These are phyloP conservation scores for Botrytis byssoidea DNA, from an alignment of 2,329 filamentous ascomycete genomes.

Conservation along the genomic window DNA sequence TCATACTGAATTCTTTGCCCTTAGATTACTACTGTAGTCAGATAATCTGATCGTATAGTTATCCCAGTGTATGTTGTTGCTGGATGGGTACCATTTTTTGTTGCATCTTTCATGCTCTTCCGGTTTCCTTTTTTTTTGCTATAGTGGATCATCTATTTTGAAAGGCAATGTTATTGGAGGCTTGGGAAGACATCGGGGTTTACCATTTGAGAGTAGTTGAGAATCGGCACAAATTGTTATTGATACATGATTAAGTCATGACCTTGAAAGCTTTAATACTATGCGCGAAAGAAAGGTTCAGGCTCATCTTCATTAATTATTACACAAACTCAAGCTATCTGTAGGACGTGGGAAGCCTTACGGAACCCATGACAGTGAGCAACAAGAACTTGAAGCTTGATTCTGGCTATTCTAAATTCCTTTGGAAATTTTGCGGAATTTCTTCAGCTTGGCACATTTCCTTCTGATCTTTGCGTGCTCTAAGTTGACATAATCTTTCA, in stretches of 20 bases:
- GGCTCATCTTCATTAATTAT: neutral
- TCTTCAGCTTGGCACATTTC: neutral
- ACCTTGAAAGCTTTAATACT: neutral
- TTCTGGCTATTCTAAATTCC: neutral
- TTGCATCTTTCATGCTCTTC: neutral
- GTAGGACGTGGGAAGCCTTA: neutral
- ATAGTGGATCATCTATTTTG: neutral
- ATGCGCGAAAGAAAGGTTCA: neutral
- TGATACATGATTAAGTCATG: neutral
- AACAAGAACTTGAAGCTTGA: neutral
- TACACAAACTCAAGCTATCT: neutral
- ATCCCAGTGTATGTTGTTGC: neutral
- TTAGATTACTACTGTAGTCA: neutral
- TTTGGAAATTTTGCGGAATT: rapidly evolving
- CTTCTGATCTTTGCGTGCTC: neutral
- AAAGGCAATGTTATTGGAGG: neutral
- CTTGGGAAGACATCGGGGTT: neutral
- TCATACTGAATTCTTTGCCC: neutral
- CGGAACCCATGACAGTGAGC: neutral
- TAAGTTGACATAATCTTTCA: neutral
- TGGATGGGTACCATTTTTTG: neutral
- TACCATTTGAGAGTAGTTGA: neutral
- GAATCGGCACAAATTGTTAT: neutral
- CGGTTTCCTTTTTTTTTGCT: neutral
- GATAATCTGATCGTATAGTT: neutral